Conservation (phyloP, 148 eudicot species). For the Diospyros lotus region DNA sequence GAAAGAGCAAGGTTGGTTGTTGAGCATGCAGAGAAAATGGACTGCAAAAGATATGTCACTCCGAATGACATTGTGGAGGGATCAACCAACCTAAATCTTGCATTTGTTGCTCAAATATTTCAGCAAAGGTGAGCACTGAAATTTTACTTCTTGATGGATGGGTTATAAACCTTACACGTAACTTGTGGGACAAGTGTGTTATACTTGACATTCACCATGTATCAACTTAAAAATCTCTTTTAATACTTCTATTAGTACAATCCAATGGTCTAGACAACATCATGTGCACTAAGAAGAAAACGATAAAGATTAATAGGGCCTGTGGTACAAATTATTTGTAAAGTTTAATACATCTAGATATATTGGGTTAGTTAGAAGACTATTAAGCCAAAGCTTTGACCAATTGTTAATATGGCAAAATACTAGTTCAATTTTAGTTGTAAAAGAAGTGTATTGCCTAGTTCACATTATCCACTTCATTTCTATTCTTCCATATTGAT, state of each 20-base stretch:
- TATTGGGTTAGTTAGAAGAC: not conserved
- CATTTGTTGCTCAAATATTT: conserved; percentile 87
- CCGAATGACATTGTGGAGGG: conserved; percentile 83
- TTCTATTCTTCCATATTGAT: not conserved
- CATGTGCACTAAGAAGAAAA: not conserved
- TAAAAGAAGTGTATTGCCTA: not conserved
- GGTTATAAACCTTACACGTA: not conserved
- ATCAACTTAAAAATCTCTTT: not conserved
- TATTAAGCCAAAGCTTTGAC: not conserved
- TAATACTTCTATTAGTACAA: not conserved
- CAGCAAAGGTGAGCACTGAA: conserved; percentile 49
- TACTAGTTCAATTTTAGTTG: not conserved
- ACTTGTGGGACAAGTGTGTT: not conserved
- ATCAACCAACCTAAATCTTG: conserved; percentile 71
- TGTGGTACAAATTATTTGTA: not conserved
- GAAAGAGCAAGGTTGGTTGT: conserved; percentile 70
- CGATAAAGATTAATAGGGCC: not conserved
- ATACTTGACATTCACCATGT: not conserved
- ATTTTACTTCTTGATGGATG: conserved; percentile 2
- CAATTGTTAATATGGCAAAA: not conserved
- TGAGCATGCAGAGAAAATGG: conserved; percentile 82
- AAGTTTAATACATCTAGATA: not conserved
- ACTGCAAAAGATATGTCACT: conserved; percentile 67
- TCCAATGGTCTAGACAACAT: not conserved
- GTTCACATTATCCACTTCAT: not conserved